Conservation (phyloP, 2,329 filamentous ascomycete genomes). For the Aspergillus pseudonomiae region DNA sequence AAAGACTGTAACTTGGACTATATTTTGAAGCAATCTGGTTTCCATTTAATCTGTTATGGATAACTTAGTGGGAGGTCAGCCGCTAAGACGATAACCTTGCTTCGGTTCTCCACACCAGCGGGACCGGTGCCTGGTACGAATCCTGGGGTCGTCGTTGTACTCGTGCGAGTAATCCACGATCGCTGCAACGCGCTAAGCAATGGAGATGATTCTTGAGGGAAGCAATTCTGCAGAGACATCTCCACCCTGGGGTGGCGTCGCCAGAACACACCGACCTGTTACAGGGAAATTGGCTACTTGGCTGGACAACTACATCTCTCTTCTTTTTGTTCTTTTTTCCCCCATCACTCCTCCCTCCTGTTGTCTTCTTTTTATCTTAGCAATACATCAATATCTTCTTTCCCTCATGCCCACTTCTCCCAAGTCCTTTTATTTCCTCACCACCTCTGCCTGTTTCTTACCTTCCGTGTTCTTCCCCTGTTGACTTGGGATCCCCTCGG, state of each 20-base stretch:
- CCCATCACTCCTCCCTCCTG: neutral
- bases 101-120: constrained; percentile 37
- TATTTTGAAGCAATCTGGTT: neutral
- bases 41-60: constrained; percentile 43
- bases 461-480: no score
- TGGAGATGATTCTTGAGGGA: constrained; percentile 59
- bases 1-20: fast-evolving
- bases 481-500: no score
- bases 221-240: constrained; percentile 62
- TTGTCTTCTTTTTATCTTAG: neutral
- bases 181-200: constrained; percentile 56
- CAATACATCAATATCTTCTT: no score
- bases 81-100: constrained; percentile 42
- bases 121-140: constrained; percentile 59
- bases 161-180: constrained; percentile 60
- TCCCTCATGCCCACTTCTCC: no score
- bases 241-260: constrained; percentile 58
- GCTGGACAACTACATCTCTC: constrained; percentile 39
- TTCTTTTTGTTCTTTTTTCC: constrained; percentile 28
- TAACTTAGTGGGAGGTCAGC: constrained; percentile 45
- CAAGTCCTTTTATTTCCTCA: no score
- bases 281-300: constrained; percentile 41
- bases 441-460: no score
- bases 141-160: constrained; percentile 55
- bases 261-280: constrained; percentile 54